Evolutionary conservation across 257 asterid species (phyloP).

Genomic region (Fraxinus cuspidata): DNA sequence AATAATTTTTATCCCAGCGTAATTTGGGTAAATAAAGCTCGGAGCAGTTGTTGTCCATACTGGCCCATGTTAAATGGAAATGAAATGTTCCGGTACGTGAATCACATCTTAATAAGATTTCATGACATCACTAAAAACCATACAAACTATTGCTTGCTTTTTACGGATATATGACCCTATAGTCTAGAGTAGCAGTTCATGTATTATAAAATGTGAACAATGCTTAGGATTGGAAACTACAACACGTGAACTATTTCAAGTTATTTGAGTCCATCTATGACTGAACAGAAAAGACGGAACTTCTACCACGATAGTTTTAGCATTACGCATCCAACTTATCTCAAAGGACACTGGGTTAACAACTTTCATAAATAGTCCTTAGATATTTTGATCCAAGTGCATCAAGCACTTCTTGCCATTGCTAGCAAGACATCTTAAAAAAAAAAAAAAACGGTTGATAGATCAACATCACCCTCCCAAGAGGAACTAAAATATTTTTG

Average conservation of each 20-base stretch:
- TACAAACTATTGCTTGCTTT: neutral
- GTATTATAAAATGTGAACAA: neutral
- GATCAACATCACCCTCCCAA: neutral
- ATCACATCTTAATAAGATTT: neutral
- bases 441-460: neutral
- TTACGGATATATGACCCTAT: neutral
- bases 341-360: neutral
- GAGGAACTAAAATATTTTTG: neutral
- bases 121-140: neutral
- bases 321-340: neutral
- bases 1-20: neutral
- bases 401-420: neutral
- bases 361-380: neutral
- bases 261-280: neutral
- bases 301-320: neutral
- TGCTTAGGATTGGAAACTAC: neutral
- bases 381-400: neutral
- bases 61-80: constrained; percentile 12
- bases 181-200: neutral
- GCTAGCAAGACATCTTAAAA: neutral
- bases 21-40: neutral
- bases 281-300: neutral
- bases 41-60: neutral
- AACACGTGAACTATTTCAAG: neutral
- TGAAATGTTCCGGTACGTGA: neutral